Percentiles rank a stretch among this genome's conserved stretches.
These are phyloP conservation scores for Solanum lycopersicoides DNA, from an alignment of 257 asterid species.

Conservation along the genomic window DNA sequence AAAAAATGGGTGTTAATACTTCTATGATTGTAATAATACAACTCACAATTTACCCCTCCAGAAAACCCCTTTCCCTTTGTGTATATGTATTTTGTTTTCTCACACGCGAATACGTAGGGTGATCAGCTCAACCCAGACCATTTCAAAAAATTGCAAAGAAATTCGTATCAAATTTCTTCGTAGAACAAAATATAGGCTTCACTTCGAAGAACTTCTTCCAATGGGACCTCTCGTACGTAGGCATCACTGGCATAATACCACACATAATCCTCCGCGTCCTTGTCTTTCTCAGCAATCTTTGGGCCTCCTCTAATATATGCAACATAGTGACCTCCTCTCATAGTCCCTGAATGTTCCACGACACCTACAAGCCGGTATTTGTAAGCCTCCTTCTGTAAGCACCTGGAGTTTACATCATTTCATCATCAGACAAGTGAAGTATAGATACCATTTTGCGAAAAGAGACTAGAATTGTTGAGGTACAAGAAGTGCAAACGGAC, in stretches of 20 bases:
- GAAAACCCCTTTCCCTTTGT: neutral
- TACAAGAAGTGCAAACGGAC: neutral
- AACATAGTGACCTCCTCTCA: conserved; percentile 85
- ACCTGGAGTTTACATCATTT: conserved; percentile 22
- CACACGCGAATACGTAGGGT: neutral
- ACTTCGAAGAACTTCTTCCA: conserved; percentile 52
- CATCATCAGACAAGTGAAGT: neutral
- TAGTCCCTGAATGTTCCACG: conserved; percentile 79
- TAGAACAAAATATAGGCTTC: conserved; percentile 88
- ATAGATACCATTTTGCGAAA: neutral
- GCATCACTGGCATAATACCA: conserved; percentile 86
- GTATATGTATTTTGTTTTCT: neutral
- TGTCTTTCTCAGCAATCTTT: conserved; percentile 1
- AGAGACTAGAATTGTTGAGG: neutral
- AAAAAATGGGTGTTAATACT: conserved; percentile 24
- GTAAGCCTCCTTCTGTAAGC: conserved; percentile 17
- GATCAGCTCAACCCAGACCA: conserved; percentile 5
- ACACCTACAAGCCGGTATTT: conserved; percentile 59
- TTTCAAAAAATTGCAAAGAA: conserved; percentile 4
- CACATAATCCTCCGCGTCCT: conserved; percentile 13
- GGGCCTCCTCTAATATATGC: conserved; percentile 58
- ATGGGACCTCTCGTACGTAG: conserved; percentile 45
- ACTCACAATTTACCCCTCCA: conserved; percentile 9
- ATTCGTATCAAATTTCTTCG: conserved; percentile 40
- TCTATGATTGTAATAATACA: conserved; percentile 7